These are phyloP conservation scores for Cyclotella choctawhatcheeana DNA, from an alignment of 108 stramenopile species.

Conservation along the genomic window DNA sequence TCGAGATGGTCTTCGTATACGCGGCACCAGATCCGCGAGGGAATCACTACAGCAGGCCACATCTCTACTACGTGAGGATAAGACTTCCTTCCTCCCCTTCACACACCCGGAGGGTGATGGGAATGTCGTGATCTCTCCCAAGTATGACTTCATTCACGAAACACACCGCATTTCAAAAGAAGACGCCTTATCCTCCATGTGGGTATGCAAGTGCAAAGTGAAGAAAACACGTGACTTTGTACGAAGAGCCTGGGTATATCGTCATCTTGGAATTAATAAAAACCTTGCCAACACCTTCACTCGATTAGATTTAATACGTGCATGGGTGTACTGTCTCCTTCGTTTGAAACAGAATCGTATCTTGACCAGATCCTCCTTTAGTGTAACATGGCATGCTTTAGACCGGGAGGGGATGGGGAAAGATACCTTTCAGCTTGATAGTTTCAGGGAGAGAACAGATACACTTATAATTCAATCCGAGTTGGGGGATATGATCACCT, in stretches of 20 bases:
- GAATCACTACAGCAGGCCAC: not conserved
- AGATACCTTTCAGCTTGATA: not conserved
- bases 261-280: constrained; percentile 5
- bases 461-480: not conserved
- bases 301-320: constrained; percentile 4
- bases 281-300: constrained; percentile 1
- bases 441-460: constrained; percentile 8
- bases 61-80: not conserved
- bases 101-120: not conserved
- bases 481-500: constrained; percentile 2
- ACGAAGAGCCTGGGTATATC: not conserved
- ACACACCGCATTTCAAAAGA: not conserved
- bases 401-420: not conserved
- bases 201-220: constrained; percentile 1
- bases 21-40: not conserved
- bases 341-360: not conserved
- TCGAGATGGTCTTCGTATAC: constrained; percentile 5
- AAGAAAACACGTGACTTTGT: constrained; percentile 6
- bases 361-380: not conserved
- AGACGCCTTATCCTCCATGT: constrained; percentile 3
- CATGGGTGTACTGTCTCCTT: constrained; percentile 3
- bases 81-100: not conserved
- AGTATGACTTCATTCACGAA: not conserved
- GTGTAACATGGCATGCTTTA: not conserved
- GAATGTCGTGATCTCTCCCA: constrained; percentile 2